Base-by-base conservation (phyloP, 108 stramenopile genomes). In the Cylindrotheca closterium region DNA sequence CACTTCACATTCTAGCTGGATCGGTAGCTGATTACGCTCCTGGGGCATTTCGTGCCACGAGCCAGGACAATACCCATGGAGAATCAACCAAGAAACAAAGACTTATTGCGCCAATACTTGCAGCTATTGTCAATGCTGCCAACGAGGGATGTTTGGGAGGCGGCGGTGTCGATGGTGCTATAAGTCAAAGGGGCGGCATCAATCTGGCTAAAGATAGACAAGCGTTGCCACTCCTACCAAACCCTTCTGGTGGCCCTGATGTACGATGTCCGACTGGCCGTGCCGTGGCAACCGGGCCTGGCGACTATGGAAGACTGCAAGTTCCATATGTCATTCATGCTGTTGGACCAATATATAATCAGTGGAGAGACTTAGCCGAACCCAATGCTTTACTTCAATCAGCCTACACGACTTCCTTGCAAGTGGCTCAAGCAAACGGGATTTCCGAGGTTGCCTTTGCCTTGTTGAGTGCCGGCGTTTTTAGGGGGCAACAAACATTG, bases 81-180 rank as follows among this genome's bases (percentile, higher is more conserved):
- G n/a, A n/a, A n/a, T n/a, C n/a, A n/a, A n/a, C n/a, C n/a, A n/a
- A n/a, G n/a, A n/a, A n/a, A n/a, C n/a, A n/a, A n/a, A n/a, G n/a
- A n/a, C n/a, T 62, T 62, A 51, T 33, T 27, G 18, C 26, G 10
- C 61, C 48, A n/a, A 28, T n/a, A 17, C 25, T 12, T 18, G 81
- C 75, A 47, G 91, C 91, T 8, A 88, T 93, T 47, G 92, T 93
- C 50, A 93, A 93, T 62, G 90, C 93, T 31, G 93, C 93, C 49
- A 92, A 92, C 60, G 80, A 79, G 55, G 54, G 58, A 54, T 92
- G 93, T 62, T 60, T 92, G 2, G 88, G 89, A 37, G 93, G 93
- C 12, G 90, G 93, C 19, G 93, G 93, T 7, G 93, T 94, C 10
- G 93, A 94, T 70, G 90, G 90, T n/a, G 93, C 93, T 18, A 90